Evolutionary conservation across 306 rosid genomes (phyloP).

Genomic region (Cucurbita moschata): DNA sequence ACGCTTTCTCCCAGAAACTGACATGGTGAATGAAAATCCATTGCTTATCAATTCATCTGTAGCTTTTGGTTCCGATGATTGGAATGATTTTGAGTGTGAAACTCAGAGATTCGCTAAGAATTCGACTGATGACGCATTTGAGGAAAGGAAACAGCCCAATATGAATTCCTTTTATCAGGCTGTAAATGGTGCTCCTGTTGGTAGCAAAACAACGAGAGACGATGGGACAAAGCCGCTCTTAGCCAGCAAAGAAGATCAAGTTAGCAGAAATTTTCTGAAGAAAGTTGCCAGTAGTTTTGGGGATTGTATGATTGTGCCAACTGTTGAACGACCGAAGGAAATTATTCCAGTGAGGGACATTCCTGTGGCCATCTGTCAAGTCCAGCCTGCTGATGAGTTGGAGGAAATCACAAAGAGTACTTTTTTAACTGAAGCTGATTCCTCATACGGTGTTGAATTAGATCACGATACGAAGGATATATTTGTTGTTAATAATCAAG

Average conservation of each 20-base stretch:
- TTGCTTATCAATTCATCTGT: conserved; percentile 63
- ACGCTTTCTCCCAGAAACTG: conserved; percentile 10
- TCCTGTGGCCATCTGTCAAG: conserved; percentile 29
- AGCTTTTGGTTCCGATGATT: conserved; percentile 67
- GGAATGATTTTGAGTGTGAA: conserved; percentile 58
- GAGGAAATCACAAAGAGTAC: conserved; percentile 18
- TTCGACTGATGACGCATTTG: conserved; percentile 15
- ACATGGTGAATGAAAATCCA: conserved; percentile 37
- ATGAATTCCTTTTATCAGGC: conserved; percentile 7
- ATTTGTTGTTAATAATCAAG: conserved; percentile 14
- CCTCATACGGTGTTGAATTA: background rate
- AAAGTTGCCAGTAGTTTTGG: conserved; percentile 6
- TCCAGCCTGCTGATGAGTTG: conserved; percentile 23
- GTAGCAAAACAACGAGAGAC: conserved; percentile 12
- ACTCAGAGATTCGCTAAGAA: conserved; percentile 11
- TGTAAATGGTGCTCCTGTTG: conserved; percentile 8
- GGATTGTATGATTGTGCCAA: background rate
- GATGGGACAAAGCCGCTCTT: conserved; percentile 4
- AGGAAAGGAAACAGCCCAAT: conserved; percentile 9
- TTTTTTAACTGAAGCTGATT: conserved; percentile 10
- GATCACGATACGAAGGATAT: conserved; percentile 15
- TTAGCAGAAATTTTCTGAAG: conserved; percentile 11
- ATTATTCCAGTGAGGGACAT: conserved; percentile 26
- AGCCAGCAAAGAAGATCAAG: conserved; percentile 15
- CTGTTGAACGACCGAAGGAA: conserved; percentile 13